Conservation (phyloP, 2,329 filamentous ascomycete species). For the Sphaerulina vaccinii region DNA sequence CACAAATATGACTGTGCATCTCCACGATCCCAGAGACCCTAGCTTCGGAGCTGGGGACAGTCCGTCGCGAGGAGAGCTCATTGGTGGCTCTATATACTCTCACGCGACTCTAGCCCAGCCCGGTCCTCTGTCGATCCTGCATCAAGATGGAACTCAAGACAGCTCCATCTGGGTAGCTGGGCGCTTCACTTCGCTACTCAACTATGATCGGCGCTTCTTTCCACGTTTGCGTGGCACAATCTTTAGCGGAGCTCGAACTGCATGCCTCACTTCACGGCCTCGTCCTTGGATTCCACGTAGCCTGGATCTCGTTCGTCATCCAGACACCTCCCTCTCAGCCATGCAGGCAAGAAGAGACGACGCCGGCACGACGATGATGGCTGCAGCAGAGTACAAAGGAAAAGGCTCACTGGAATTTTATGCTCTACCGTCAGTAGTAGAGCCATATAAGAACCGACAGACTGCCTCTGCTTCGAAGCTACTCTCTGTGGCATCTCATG, state of each 20-base stretch:
- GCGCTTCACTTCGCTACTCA: slow-evolving; percentile 81
- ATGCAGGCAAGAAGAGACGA: slow-evolving; percentile 55
- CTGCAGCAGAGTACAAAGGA: slow-evolving; percentile 86
- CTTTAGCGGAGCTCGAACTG: slow-evolving; percentile 78
- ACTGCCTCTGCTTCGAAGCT: slow-evolving; percentile 78
- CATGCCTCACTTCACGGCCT: slow-evolving; percentile 68
- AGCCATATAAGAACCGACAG: slow-evolving; percentile 71
- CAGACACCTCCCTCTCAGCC: slow-evolving; percentile 51
- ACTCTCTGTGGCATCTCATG: slow-evolving; percentile 77
- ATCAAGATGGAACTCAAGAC: slow-evolving; percentile 62
- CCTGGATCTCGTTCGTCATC: slow-evolving; percentile 56
- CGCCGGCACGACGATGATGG: slow-evolving; percentile 66
- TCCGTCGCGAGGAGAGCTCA: slow-evolving; percentile 28
- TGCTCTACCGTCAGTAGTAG: slow-evolving; percentile 48
- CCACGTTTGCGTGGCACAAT: slow-evolving; percentile 74
- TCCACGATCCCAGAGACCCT: slow-evolving; percentile 71
- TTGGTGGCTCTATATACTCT: slow-evolving; percentile 41
- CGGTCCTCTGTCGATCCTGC: slow-evolving; percentile 78
- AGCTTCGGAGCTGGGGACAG: slow-evolving; percentile 20
- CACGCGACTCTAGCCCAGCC: slow-evolving; percentile 77
- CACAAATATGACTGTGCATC: slow-evolving; percentile 75
- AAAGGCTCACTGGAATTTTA: slow-evolving; percentile 91
- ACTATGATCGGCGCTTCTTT: slow-evolving; percentile 86
- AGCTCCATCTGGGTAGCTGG: slow-evolving; percentile 84
- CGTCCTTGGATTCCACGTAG: slow-evolving; percentile 65